Conservation (phyloP, 2,329 filamentous ascomycete species). For the Phialemoniopsis sp. region DNA sequence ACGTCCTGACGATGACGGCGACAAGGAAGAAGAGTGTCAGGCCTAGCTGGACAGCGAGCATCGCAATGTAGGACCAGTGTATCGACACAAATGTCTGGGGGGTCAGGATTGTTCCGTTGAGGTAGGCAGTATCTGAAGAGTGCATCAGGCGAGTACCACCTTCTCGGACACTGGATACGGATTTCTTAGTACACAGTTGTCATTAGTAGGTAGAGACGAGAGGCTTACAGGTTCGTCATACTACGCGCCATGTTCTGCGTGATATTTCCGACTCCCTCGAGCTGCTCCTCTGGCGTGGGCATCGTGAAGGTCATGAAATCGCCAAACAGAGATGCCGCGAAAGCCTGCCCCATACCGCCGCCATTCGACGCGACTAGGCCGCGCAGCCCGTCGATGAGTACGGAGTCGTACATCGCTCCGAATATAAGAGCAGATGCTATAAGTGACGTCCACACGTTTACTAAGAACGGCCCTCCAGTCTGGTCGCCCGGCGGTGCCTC, state of each 20-base stretch:
- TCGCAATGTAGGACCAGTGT: constrained; percentile 10
- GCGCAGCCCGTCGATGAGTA: constrained; percentile 9
- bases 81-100: constrained; percentile 11
- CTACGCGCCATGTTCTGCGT: constrained; percentile 8
- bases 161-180: not conserved
- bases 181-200: no score
- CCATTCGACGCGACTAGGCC: constrained; percentile 11
- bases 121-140: not conserved
- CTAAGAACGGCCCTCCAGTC: constrained; percentile 2
- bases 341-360: constrained; percentile 10
- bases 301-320: constrained; percentile 7
- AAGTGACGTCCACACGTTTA: constrained; percentile 11
- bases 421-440: constrained; percentile 5
- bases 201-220: no score
- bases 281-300: constrained; percentile 7
- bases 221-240: constrained; percentile 9
- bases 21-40: constrained; percentile 9
- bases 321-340: constrained; percentile 8
- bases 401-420: constrained; percentile 10
- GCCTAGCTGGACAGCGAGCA: constrained; percentile 9
- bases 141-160: constrained; percentile 1
- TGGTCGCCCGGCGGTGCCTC: constrained; percentile 4
- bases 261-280: constrained; percentile 7
- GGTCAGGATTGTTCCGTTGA: constrained; percentile 9
- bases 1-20: constrained; percentile 5